Conservation (phyloP, 208 protist species). For the Lotmaria passim region DNA sequence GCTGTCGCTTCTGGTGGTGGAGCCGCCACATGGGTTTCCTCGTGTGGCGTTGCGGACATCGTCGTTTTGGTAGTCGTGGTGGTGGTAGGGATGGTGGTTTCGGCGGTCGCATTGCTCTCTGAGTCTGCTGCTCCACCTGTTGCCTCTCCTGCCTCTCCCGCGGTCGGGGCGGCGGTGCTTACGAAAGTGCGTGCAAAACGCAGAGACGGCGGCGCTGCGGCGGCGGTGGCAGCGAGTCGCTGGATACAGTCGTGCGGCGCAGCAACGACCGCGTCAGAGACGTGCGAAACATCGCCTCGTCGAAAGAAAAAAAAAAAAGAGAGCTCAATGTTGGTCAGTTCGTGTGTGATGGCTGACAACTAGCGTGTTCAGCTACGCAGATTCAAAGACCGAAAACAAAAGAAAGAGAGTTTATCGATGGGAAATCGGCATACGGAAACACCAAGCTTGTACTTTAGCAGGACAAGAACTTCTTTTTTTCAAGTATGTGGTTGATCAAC, state of each 20-base stretch:
- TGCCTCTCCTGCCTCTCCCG: neutral
- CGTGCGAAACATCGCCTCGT: neutral
- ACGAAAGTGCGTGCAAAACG: neutral
- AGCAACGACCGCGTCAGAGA: slow-evolving; percentile 7
- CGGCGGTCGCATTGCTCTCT: neutral
- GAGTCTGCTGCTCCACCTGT: neutral
- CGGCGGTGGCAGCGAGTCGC: neutral
- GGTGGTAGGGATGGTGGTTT: neutral
- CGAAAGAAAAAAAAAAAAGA: too few species aligned
- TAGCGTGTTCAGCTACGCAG: too few species aligned
- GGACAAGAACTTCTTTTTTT: neutral
- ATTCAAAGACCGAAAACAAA: too few species aligned
- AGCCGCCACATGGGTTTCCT: too few species aligned
- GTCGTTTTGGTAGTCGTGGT: neutral
- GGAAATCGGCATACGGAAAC: too few species aligned
- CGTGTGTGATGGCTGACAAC: too few species aligned
- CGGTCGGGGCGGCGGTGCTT: neutral
- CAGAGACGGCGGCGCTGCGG: neutral
- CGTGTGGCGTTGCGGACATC: neutral
- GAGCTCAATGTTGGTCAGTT: too few species aligned
- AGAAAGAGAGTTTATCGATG: too few species aligned
- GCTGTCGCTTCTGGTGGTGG: too few species aligned
- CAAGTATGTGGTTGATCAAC: too few species aligned
- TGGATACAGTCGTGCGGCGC: slow-evolving; percentile 13
- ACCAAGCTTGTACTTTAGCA: too few species aligned